Conservation (phyloP, 106 monocot species). For the Vanilla planifolia region DNA sequence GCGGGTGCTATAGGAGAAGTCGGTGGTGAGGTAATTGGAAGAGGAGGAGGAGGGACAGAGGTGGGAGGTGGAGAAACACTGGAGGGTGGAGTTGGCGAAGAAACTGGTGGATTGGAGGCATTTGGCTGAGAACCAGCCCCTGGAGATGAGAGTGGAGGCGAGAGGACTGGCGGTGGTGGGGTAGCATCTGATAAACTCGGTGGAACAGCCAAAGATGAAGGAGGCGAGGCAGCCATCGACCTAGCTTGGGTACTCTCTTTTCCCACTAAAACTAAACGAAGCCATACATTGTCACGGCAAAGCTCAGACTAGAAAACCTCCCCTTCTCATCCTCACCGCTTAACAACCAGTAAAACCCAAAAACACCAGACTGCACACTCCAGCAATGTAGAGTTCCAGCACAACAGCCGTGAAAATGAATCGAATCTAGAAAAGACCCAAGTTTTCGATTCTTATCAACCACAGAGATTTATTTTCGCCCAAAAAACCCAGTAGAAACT, state of each 20-base stretch:
- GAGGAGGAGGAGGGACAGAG: constrained; percentile 18
- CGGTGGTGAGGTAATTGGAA: constrained; percentile 7
- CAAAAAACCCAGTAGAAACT: background rate
- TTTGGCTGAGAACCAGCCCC: constrained; percentile 1
- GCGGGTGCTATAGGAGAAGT: constrained; percentile 7
- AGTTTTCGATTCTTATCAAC: background rate
- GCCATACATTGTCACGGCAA: background rate
- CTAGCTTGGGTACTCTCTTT: background rate
- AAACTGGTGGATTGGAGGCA: constrained; percentile 14
- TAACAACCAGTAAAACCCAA: background rate
- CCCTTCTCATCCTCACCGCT: background rate
- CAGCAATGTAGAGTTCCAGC: background rate
- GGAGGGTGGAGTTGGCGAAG: constrained; percentile 14
- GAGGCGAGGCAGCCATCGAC: constrained; percentile 23
- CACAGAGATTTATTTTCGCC: background rate
- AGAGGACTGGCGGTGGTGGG: constrained; percentile 1
- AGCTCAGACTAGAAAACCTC: background rate
- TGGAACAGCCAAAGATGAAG: constrained; percentile 11
- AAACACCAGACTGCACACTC: background rate
- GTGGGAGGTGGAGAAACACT: constrained; percentile 9
- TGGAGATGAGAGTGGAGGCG: constrained; percentile 6
- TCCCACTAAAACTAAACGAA: background rate
- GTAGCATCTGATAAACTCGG: constrained; percentile 1
- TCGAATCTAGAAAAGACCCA: background rate
- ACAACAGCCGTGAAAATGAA: background rate